Conservation (phyloP, 176 grass and related monocot species). For the Triticum urartu region DNA sequence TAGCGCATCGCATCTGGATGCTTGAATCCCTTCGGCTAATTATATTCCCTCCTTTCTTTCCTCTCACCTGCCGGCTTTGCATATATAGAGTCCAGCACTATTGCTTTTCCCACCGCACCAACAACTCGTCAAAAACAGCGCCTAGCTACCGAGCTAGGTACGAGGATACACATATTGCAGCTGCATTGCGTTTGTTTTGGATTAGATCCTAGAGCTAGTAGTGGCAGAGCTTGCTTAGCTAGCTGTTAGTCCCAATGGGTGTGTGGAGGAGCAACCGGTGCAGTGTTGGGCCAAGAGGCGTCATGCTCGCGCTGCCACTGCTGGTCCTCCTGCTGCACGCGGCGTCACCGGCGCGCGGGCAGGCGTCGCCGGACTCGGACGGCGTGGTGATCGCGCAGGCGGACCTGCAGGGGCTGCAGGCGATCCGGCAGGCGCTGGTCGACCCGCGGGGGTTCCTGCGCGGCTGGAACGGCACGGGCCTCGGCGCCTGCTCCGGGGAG, state of each 20-base stretch:
- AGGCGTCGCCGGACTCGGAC: slow-evolving; percentile 47
- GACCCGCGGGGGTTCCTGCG: slow-evolving; percentile 66
- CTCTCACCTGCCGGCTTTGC: background rate
- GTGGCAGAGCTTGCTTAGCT: background rate
- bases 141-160: slow-evolving; percentile 21
- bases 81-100: slow-evolving; percentile 39
- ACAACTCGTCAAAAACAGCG: slow-evolving; percentile 6
- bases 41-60: slow-evolving; percentile 55
- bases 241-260: slow-evolving; percentile 25
- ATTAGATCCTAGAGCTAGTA: slow-evolving; percentile 6
- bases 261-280: background rate
- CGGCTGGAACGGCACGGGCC: slow-evolving; percentile 90
- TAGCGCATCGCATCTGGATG: slow-evolving; percentile 47
- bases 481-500: slow-evolving; percentile 79
- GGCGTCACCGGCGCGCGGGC: slow-evolving; percentile 6
- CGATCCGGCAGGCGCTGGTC: slow-evolving; percentile 56
- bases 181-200: background rate
- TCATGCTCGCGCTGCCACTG: background rate
- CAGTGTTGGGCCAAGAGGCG: background rate
- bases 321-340: background rate
- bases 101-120: slow-evolving; percentile 31
- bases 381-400: slow-evolving; percentile 72
- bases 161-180: background rate
- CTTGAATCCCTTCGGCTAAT: slow-evolving; percentile 20
- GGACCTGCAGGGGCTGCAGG: slow-evolving; percentile 83